Conservation (phyloP, 768 basidiomycete genomes). For the Lentinula detonsa region DNA sequence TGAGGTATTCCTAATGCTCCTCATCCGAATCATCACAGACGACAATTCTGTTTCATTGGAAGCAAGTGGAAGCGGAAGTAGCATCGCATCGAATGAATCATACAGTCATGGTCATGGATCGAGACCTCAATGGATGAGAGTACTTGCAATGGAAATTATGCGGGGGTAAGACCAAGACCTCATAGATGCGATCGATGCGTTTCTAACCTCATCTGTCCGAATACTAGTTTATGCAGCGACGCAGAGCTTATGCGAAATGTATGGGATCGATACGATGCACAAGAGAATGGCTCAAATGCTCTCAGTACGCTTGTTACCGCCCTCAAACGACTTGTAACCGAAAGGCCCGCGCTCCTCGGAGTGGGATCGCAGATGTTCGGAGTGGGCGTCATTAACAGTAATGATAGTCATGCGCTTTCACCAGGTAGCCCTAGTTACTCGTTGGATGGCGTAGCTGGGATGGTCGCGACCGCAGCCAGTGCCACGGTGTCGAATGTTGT, state of each 20-base stretch:
- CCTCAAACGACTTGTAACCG: constrained; percentile 81
- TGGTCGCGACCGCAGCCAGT: constrained; percentile 77
- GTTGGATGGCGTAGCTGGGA: constrained; percentile 50
- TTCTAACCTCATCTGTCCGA: no score
- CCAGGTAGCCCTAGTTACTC: constrained; percentile 41
- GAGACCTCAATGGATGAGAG: constrained; percentile 81
- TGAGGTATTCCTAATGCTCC: constrained; percentile 77
- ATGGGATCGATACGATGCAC: constrained; percentile 75
- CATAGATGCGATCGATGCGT: no score
- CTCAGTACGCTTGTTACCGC: constrained; percentile 77
- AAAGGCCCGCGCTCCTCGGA: constrained; percentile 83
- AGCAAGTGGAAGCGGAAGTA: constrained; percentile 14
- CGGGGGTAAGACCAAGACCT: constrained; percentile 50
- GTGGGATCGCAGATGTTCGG: constrained; percentile 78
- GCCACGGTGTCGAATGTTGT: constrained; percentile 81
- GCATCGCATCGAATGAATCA: constrained; percentile 14
- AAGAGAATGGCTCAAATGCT: constrained; percentile 57
- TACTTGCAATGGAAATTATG: constrained; percentile 89
- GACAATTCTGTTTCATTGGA: constrained; percentile 24
- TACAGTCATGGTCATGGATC: constrained; percentile 19
- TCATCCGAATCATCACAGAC: constrained; percentile 59
- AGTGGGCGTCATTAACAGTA: constrained; percentile 43
- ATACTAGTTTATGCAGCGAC: constrained; percentile 64
- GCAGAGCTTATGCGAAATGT: constrained; percentile 71
- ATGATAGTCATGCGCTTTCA: constrained; percentile 17